These are phyloP conservation scores for Leucoagaricus sp. DNA, from an alignment of 1,284 basidiomycete genomes.

Conservation along the genomic window DNA sequence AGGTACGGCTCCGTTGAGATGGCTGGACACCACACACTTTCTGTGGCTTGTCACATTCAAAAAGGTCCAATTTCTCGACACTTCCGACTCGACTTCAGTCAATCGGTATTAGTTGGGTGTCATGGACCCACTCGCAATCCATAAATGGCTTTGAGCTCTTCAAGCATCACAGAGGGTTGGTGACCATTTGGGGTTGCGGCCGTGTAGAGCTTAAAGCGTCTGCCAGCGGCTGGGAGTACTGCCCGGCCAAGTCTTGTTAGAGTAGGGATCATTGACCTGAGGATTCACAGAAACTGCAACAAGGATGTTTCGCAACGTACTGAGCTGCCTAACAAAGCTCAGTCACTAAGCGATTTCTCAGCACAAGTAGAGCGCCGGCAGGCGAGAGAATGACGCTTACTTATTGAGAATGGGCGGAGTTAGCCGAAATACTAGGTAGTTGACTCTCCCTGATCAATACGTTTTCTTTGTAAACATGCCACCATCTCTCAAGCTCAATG, in stretches of 20 bases:
- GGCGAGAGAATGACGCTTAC: too few species aligned
- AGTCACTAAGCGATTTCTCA: background rate
- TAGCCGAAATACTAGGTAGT: background rate
- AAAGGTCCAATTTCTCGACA: constrained; percentile 47
- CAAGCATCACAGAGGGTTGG: constrained; percentile 30
- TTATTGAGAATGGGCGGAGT: background rate
- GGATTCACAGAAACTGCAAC: too few species aligned
- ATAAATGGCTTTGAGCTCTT: constrained; percentile 33
- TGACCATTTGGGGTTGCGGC: constrained; percentile 28
- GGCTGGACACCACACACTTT: constrained; percentile 13
- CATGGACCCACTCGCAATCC: constrained; percentile 30
- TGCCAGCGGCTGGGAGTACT: background rate
- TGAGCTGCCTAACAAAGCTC: too few species aligned
- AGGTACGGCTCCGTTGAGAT: background rate
- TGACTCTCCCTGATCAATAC: background rate
- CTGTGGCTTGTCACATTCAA: constrained; percentile 19
- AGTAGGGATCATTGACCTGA: background rate
- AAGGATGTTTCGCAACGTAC: background rate
- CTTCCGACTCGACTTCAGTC: constrained; percentile 25
- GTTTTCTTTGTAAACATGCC: constrained; percentile 44
- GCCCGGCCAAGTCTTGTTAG: background rate
- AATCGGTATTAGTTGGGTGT: background rate
- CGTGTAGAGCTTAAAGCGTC: constrained; percentile 22
- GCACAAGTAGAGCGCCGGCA: too few species aligned
- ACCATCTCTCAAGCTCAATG: constrained; percentile 66